These are phyloP conservation scores for Cladosporium sp. DNA, from an alignment of 2,329 filamentous ascomycete genomes.

Conservation along the genomic window DNA sequence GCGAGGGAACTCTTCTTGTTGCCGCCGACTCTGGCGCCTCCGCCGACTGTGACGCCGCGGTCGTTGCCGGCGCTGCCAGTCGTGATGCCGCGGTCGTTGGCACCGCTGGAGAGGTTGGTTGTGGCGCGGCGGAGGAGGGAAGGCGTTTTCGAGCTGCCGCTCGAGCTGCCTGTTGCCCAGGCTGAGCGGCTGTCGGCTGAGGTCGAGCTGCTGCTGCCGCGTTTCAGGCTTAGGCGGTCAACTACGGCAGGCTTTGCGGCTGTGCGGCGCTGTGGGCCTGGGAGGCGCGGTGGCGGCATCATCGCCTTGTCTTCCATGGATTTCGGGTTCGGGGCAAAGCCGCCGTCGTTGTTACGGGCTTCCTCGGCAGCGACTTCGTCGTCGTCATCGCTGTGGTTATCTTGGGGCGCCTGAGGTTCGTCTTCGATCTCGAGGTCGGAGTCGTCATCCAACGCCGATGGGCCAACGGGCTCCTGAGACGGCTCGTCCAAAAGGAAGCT, in stretches of 20 bases:
- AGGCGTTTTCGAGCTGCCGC: slow-evolving; percentile 60
- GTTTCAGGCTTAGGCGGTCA: slow-evolving; percentile 67
- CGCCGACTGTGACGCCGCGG: slow-evolving; percentile 38
- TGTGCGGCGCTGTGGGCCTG: slow-evolving; percentile 33
- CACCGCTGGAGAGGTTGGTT: slow-evolving; percentile 37
- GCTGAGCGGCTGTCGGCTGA: slow-evolving; percentile 23
- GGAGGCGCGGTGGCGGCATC: slow-evolving; percentile 37
- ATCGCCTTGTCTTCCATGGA: slow-evolving; percentile 20
- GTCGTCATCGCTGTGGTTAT: slow-evolving; percentile 43
- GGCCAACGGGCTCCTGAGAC: slow-evolving; percentile 22
- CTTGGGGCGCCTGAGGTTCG: slow-evolving; percentile 36
- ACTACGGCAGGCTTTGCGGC: slow-evolving; percentile 48
- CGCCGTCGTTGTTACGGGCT: slow-evolving; percentile 28
- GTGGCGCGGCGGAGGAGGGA: slow-evolving; percentile 69
- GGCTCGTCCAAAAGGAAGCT: slow-evolving; percentile 74
- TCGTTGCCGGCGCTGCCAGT: slow-evolving; percentile 20
- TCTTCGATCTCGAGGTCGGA: slow-evolving; percentile 32
- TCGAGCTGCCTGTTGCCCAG: slow-evolving; percentile 36
- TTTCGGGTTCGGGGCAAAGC: slow-evolving; percentile 25
- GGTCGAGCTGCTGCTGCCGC: slow-evolving; percentile 22
- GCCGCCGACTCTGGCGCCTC: slow-evolving; percentile 41
- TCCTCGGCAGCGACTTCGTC: slow-evolving; percentile 40
- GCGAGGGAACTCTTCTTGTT: slow-evolving; percentile 58
- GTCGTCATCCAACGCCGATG: slow-evolving; percentile 48
- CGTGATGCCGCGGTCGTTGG: slow-evolving; percentile 19